Percentiles rank a stretch among this genome's conserved stretches.
Conservation (phyloP, 2,329 filamentous ascomycete genomes). For the Canariomyces notabilis region DNA sequence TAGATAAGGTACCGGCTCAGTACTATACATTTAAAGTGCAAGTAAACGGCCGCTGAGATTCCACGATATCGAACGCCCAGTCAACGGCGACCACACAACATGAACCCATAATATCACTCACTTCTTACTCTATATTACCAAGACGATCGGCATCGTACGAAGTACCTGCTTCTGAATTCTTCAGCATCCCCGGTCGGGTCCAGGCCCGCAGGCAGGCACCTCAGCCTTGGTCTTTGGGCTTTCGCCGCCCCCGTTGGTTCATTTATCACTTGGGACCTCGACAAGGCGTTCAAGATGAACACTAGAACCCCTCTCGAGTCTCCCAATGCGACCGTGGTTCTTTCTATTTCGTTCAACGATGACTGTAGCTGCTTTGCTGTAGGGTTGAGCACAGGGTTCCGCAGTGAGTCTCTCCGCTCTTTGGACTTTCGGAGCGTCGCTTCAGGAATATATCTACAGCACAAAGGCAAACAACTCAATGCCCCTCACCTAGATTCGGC, state of each 20-base stretch:
- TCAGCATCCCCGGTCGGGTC: background rate
- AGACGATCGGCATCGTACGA: background rate
- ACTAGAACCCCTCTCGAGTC: conserved; percentile 81
- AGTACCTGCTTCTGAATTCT: background rate
- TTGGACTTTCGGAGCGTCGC: background rate
- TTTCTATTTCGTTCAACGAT: conserved; percentile 81
- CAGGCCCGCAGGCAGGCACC: background rate
- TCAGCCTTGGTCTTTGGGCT: background rate
- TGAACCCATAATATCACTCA: background rate
- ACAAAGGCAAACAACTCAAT: no score
- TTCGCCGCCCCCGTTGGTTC: background rate
- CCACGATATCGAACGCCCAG: background rate
- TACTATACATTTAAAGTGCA: no score
- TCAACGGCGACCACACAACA: background rate
- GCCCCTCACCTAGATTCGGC: no score
- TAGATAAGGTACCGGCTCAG: no score
- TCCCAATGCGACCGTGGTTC: conserved; percentile 65
- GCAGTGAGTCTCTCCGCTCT: conserved; percentile 47
- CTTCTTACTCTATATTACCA: background rate
- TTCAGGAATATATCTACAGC: no score
- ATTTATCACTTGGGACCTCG: background rate
- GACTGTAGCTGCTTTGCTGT: conserved; percentile 82
- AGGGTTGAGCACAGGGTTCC: conserved; percentile 80
- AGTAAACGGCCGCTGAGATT: background rate
- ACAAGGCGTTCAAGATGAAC: conserved; percentile 60